These are phyloP conservation scores for Quercus lobata DNA, from an alignment of 331 rosid genomes.

Conservation along the genomic window DNA sequence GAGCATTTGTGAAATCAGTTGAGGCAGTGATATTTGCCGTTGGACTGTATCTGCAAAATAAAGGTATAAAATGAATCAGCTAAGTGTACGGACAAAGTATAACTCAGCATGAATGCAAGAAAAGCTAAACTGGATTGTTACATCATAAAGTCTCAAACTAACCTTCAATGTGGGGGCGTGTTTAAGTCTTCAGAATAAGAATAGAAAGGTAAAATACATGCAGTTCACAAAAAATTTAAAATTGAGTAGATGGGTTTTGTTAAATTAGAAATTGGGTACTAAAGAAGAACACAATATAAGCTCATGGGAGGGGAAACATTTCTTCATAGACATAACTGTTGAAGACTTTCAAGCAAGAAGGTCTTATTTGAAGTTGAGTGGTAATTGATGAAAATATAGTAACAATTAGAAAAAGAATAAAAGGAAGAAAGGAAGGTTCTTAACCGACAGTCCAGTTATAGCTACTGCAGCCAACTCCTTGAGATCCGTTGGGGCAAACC, in stretches of 20 bases:
- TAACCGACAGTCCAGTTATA: conserved; percentile 82
- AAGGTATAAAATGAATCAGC: neutral
- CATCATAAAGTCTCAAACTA: neutral
- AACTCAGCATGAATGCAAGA: neutral
- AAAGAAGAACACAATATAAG: no score
- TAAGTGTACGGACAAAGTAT: neutral
- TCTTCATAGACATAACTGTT: no score
- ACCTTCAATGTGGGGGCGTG: neutral
- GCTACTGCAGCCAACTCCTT: conserved; percentile 54
- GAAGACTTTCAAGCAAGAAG: no score
- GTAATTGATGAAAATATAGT: neutral
- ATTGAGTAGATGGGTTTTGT: no score
- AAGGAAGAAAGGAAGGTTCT: conserved; percentile 19
- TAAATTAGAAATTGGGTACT: no score
- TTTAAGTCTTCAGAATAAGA: neutral
- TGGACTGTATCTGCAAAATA: conserved; percentile 68
- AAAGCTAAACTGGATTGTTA: neutral
- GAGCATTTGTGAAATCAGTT: conserved; percentile 54
- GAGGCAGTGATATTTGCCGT: conserved; percentile 68
- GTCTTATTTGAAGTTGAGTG: no score
- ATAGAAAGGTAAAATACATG: neutral
- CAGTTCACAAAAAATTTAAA: neutral
- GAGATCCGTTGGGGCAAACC: conserved; percentile 39
- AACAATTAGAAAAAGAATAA: conserved; percentile 12
- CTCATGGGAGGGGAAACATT: no score